Evolutionary conservation across 495 filamentous ascomycete genomes (phyloP), one percentile per base, ranked within the genome.

Genomic region (Xylaria intraflava): DNA sequence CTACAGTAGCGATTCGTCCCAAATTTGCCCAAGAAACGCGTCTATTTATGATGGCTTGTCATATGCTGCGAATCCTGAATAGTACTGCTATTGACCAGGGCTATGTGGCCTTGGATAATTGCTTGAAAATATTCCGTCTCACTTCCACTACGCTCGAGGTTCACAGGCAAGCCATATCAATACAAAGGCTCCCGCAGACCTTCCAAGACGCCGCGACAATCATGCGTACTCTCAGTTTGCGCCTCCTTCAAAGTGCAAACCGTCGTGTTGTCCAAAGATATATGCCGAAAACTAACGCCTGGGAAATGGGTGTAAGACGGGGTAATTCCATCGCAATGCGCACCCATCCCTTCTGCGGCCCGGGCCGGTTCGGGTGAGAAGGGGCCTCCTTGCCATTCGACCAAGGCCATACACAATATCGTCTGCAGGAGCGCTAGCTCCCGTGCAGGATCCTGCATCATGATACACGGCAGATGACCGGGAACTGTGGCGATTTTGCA

Each of bases 171-270:
- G 49, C 42, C 11, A 55, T 49, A 11, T 19, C 31, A 6, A 27
- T 40, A 2, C 19, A 46, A 4, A 23, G 6, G 14, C 35, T 60
- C 11, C 57, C 57, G 2, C 12, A 23, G 7, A 57, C 62, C 49
- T 62, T 64, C 45, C 51, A 46, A 53, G 62, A 72, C 49, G 66
- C 68, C 11, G 46, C 71, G 12, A 24, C 22, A 2, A 20, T 69
- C 6, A 53, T 62, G 1, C 46, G 60, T 12, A 42, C 48, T 9
- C 60, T 77, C 1, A 66, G 64, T 0, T 48, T 69, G 9, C 50
- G 54, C 14, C 75, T 72, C 43, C 17, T 77, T 11, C 76, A 73
- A 73, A 72, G 76, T 8, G 74, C 75, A 51, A 68, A 67, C 29
- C 56, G 74, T 3, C 72, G 70, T 55, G 74, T 75, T 39, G 57